A percentile compares a stretch with the other conserved stretches of the same genome.
Evolutionary conservation across 257 asterid genomes (phyloP).

Genomic region (Fraxinus quadrangulata): DNA sequence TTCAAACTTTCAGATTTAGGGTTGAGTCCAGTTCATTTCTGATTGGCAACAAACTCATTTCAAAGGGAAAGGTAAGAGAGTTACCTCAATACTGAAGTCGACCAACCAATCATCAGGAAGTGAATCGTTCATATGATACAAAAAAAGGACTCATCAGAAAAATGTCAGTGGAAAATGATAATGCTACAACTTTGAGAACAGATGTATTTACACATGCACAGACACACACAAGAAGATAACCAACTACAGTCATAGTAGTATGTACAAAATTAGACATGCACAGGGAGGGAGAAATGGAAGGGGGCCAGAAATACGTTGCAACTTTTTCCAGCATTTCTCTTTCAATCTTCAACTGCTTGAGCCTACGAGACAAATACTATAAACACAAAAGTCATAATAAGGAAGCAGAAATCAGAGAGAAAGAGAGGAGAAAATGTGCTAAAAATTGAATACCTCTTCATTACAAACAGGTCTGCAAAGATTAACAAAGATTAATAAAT

Average conservation of each 20-base stretch:
- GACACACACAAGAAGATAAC: not conserved
- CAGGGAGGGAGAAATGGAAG: not conserved
- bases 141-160: constrained; percentile 9
- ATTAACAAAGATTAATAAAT: not conserved
- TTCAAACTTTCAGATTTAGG: not conserved
- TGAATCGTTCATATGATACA: constrained; percentile 22
- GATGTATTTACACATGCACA: no score
- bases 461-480: constrained; percentile 47
- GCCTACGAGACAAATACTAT: constrained; percentile 49
- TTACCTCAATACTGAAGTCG: constrained; percentile 63
- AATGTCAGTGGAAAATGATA: not conserved
- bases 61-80: not conserved
- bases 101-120: constrained; percentile 27
- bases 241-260: not conserved
- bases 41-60: not conserved
- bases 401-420: not conserved
- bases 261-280: not conserved
- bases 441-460: constrained; percentile 41
- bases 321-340: constrained; percentile 58
- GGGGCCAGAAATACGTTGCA: constrained; percentile 38
- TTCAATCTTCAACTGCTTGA: constrained; percentile 56
- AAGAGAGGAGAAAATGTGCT: not conserved
- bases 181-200: not conserved
- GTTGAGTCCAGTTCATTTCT: not conserved
- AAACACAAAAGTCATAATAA: constrained; percentile 16